Base-by-base conservation (phyloP, 257 asterid genomes). In the Misopates orontium region DNA sequence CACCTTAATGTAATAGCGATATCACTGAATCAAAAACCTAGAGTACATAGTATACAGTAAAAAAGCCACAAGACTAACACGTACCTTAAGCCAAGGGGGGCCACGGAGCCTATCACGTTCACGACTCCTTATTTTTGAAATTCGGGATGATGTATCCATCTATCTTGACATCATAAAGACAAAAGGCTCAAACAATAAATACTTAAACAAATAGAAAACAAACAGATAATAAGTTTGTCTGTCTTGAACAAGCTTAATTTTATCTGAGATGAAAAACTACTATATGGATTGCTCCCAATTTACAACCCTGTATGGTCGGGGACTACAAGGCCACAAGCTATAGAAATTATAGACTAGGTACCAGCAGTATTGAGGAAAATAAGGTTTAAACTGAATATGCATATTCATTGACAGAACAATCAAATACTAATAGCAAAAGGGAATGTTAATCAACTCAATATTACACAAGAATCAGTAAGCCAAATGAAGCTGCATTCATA, bases 101-200 rank as follows among this genome's bases (percentile, higher is more conserved):
- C 99, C 99, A 19, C 95, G 88, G 60, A 94, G 93, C 63, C 97
- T 86, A 84, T 88, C 97, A 19, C 96, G 96, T 69, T 94, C 97
- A 71, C 79, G 96, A 73, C 87, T 94, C 77, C 97, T 87, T 76
- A 90, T 86, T 76, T 86, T 88, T 20, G 97, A 90, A 73, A 94
- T 83, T 74, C 93, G 83, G 63, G 97, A 90, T 64, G 99, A 90
- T 17, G 96, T 77, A 80, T 94, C 99, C 97, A 94, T 94, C 99
- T 94, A 82, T 80, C 87, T 84, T 86, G 96, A 79, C 95, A 87
- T 56, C 52, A 80, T 68, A 80, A 79, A 73, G 74, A 54, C 51
- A 66, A 58, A 77, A 68, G 59, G 62, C 75, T 71, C 56, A 75
- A 73, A 64, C 51, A 60, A 64, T 67, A 68, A 28, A n/a, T 44